Percentiles rank a stretch among this genome's conserved stretches.
These are phyloP conservation scores for Phymatotrichopsis omnivora DNA, from an alignment of 2,329 filamentous ascomycete genomes.

Conservation along the genomic window DNA sequence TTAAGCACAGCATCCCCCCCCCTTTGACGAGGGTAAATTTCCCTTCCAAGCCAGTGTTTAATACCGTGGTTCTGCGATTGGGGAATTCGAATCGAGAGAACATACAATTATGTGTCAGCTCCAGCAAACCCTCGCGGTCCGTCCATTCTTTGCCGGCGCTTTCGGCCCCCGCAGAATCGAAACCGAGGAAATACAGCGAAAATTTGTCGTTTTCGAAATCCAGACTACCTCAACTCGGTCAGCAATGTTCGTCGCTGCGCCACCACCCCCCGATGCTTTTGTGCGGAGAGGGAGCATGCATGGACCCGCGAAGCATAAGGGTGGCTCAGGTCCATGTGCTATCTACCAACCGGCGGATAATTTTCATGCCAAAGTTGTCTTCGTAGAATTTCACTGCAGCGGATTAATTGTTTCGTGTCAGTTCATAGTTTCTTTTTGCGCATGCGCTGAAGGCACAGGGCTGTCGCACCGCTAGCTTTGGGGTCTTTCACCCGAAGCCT, in stretches of 20 bases:
- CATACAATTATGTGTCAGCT: slow-evolving; percentile 58
- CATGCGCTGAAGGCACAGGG: background rate
- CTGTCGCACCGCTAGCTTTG: slow-evolving; percentile 55
- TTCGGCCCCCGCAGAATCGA: slow-evolving; percentile 64
- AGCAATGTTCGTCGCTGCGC: too few relatives aligned
- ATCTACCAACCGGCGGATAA: slow-evolving; percentile 61
- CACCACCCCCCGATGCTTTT: background rate
- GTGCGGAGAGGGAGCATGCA: background rate
- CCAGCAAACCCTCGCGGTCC: slow-evolving; percentile 80
- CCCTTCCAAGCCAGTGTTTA: slow-evolving; percentile 37
- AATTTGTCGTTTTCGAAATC: slow-evolving; percentile 80
- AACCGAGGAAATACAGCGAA: slow-evolving; percentile 90
- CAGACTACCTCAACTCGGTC: slow-evolving; percentile 13
- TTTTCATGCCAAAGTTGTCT: slow-evolving; percentile 67
- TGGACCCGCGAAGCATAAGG: background rate
- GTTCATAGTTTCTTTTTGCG: background rate
- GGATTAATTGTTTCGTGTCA: slow-evolving; percentile 6
- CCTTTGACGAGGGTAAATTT: slow-evolving; percentile 52
- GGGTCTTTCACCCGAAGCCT: slow-evolving; percentile 95
- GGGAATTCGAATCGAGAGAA: background rate
- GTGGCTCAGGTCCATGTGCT: too few relatives aligned
- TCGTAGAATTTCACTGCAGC: slow-evolving; percentile 83
- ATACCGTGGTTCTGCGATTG: background rate
- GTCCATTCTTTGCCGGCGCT: slow-evolving; percentile 60
- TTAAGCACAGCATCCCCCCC: background rate